A percentile compares a stretch with the other conserved stretches of the same genome.
phyloP scores from a whole-genome alignment of 352 stramenopile species.

The Phytophthora capsici region DNA sequence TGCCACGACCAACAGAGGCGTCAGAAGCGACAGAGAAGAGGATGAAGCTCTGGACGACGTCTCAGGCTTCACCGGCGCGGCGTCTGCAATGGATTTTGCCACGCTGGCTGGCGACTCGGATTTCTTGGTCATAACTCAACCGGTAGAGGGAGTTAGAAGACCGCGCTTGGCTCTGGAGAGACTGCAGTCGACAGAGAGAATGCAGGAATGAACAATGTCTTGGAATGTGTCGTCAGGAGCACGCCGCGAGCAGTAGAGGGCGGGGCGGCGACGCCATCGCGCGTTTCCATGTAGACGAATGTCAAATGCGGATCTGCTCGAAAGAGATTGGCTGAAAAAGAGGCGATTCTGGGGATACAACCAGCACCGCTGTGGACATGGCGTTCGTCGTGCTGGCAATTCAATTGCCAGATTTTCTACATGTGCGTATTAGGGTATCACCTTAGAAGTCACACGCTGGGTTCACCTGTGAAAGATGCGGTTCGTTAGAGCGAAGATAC shows the following conservation, averaged over 20 bases:
- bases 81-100: neutral
- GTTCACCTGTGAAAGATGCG: neutral
- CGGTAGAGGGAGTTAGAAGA: conserved; percentile 8
- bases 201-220: conserved; percentile 25
- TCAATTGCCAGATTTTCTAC: conserved; percentile 6
- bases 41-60: conserved; percentile 6
- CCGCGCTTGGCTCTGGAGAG: conserved; percentile 11
- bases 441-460: conserved; percentile 7
- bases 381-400: conserved; percentile 8
- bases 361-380: conserved; percentile 17
- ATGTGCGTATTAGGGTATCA: conserved; percentile 16
- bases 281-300: conserved; percentile 37
- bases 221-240: conserved; percentile 2
- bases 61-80: conserved; percentile 13
- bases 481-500: neutral
- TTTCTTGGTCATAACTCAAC: conserved; percentile 30
- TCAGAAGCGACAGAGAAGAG: conserved; percentile 13
- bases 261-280: conserved; percentile 23
- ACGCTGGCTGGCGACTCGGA: neutral
- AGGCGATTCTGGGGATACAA: conserved; percentile 2
- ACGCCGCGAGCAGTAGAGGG: conserved; percentile 24
- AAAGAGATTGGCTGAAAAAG: conserved; percentile 19
- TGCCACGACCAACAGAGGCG: conserved; percentile 27
- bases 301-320: conserved; percentile 26
- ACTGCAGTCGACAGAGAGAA: conserved; percentile 10